Conservation (phyloP, 768 basidiomycete species). For the Chiua virens region DNA sequence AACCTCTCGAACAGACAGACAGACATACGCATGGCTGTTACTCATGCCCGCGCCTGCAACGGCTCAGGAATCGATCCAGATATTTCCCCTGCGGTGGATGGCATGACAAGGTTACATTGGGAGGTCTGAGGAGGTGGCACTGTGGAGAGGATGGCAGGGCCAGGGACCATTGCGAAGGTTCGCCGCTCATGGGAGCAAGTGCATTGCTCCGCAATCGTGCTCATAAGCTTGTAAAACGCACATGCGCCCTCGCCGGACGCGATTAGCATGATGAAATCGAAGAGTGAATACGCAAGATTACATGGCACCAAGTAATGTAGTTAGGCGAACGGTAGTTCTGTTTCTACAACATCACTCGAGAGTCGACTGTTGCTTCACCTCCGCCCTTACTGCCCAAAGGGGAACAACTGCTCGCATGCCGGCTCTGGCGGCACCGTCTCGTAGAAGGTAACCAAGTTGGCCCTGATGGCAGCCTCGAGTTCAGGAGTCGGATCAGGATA, state of each 20-base stretch:
- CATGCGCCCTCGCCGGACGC: slow-evolving; percentile 25
- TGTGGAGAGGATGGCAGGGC: slow-evolving; percentile 22
- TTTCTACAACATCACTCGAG: no score
- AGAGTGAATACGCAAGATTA: no score
- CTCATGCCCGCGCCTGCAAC: slow-evolving; percentile 18
- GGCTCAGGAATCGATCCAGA: slow-evolving; percentile 22
- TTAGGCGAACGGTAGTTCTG: no score
- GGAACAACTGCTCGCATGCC: slow-evolving; percentile 15
- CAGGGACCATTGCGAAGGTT: slow-evolving; percentile 25
- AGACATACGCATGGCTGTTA: slow-evolving; percentile 10
- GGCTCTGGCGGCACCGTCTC: slow-evolving; percentile 6
- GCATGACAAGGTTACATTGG: slow-evolving; percentile 9
- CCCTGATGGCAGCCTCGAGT: slow-evolving; percentile 21
- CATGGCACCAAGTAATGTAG: no score
- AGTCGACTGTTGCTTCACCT: no score
- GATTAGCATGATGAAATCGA: slow-evolving; percentile 21
- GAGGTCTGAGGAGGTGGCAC: slow-evolving; percentile 11
- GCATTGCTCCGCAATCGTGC: slow-evolving; percentile 14
- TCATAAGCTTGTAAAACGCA: slow-evolving; percentile 22
- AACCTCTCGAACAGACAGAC: slow-evolving; percentile 18
- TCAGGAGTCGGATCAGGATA: slow-evolving; percentile 23
- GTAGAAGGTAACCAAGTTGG: slow-evolving; percentile 18
- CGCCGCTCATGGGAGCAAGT: slow-evolving; percentile 25
- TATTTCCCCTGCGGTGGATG: slow-evolving; percentile 7
- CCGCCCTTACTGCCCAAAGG: slow-evolving; percentile 15